Base-by-base conservation (phyloP, 352 stramenopile species). In the Phytophthora nicotianae region DNA sequence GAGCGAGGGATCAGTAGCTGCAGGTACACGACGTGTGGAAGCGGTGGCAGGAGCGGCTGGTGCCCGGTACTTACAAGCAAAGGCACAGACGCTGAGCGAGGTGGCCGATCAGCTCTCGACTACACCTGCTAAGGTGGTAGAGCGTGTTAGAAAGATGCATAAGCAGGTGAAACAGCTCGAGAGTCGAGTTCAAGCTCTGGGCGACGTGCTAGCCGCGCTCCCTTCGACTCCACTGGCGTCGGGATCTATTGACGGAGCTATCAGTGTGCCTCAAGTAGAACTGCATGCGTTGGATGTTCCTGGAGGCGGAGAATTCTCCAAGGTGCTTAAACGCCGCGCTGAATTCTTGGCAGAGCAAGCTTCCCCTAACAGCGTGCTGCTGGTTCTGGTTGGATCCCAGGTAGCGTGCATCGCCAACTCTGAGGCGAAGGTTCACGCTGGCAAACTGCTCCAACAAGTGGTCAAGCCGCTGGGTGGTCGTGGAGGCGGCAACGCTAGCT, bases 11-110 rank as follows among this genome's bases (percentile, higher is more conserved):
- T 94, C 82, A 2, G 84, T 96, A 10, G 83, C 87, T 20, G 86
- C 82, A 2, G 87, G 87, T 17, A 96, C 83, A 37, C 77, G 86
- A 19, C 86, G 86, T 26, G 81, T 95, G 29, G 83, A 93, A 65
- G 76, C 77, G 3, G 71, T 91, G 11, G 75, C 74, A 16, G 82
- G 77, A 11, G 49, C 81, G 3, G 75, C 86, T 24, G 79, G 75
- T 23, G 74, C 78, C 13, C 71, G 71, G 49, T 65, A 87, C 41
- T 56, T 93, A 58, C 79, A 92, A 64, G 69, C 72, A 16, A 88
- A 93, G 38, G 77, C 87, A 21, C 45, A 72, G 17, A 70, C 53
- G 57, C 57, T 93, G 24, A 62, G 72, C 17, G 51, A 73, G 13
- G 58, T 90, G 14, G 86, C 83, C 1, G 61, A 62, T 29, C 69